Evolutionary conservation across 371 early-diverging fungal genomes (phyloP).

Genomic region (Choanephora cucurbitarum): DNA sequence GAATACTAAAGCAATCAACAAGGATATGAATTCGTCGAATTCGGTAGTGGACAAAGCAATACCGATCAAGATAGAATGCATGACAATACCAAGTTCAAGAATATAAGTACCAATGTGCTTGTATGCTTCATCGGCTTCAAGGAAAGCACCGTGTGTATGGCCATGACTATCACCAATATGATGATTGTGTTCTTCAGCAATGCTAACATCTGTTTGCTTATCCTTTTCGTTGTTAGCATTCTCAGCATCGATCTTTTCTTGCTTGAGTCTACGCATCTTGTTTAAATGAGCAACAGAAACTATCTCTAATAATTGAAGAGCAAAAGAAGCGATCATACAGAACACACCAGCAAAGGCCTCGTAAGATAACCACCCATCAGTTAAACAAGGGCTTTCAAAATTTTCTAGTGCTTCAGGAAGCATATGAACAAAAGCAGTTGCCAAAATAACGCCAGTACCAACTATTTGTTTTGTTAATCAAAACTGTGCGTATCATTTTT

Average conservation of each 20-base stretch:
- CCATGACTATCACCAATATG: conserved; percentile 44
- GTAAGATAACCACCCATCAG: conserved; percentile 36
- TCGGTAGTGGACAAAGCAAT: conserved; percentile 71
- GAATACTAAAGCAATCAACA: conserved; percentile 79
- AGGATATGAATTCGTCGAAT: conserved; percentile 61
- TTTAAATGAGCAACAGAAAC: conserved; percentile 32
- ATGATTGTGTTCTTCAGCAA: conserved; percentile 17
- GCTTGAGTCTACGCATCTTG: background rate
- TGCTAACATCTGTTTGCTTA: background rate
- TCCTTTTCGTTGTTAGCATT: conserved; percentile 7
- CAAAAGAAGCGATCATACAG: conserved; percentile 38
- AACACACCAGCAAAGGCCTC: conserved; percentile 42
- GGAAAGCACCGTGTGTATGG: conserved; percentile 44
- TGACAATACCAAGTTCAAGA: conserved; percentile 81
- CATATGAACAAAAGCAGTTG: conserved; percentile 82
- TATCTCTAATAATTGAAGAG: conserved; percentile 38
- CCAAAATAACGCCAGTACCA: conserved; percentile 79
- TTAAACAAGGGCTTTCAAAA: conserved; percentile 37
- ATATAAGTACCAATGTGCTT: conserved; percentile 52
- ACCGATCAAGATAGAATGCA: conserved; percentile 89
- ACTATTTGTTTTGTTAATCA: conserved; percentile 24
- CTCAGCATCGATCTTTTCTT: background rate
- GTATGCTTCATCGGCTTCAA: conserved; percentile 32
- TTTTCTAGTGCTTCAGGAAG: conserved; percentile 38
- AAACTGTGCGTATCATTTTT: background rate